These are phyloP conservation scores for Geranium brycei DNA, from an alignment of 345 rosid genomes.

Conservation along the genomic window DNA sequence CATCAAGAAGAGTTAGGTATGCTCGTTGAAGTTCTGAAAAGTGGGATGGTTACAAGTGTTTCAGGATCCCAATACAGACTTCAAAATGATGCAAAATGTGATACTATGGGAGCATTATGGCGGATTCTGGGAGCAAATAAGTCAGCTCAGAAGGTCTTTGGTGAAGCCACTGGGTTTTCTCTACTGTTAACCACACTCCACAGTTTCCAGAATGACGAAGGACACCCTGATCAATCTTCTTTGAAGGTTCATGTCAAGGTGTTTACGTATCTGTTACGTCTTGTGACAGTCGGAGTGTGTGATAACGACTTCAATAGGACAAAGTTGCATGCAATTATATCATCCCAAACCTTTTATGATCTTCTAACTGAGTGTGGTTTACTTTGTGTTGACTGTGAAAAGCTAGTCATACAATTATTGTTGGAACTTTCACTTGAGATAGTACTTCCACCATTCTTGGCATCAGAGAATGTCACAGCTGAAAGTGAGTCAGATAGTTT, in stretches of 20 bases:
- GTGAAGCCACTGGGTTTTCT: conserved; percentile 97
- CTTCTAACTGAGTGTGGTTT: conserved; percentile 85
- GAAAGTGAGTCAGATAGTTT: conserved; percentile 39
- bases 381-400: conserved; percentile 88
- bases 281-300: conserved; percentile 74
- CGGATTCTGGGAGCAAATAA: conserved; percentile 77
- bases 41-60: conserved; percentile 89
- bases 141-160: conserved; percentile 80
- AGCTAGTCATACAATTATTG: conserved; percentile 83
- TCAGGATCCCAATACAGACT: conserved; percentile 85
- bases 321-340: conserved; percentile 65
- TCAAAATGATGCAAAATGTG: conserved; percentile 87
- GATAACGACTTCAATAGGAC: conserved; percentile 71
- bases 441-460: conserved; percentile 75
- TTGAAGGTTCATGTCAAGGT: conserved; percentile 46
- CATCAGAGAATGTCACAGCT: conserved; percentile 34
- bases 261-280: conserved; percentile 75
- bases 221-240: conserved; percentile 40
- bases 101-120: conserved; percentile 94
- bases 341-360: conserved; percentile 86
- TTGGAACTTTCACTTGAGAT: conserved; percentile 93
- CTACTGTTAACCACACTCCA: conserved; percentile 87
- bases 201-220: conserved; percentile 68
- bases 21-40: conserved; percentile 85
- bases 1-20: conserved; percentile 87